Percentiles rank a stretch among this genome's conserved stretches.
phyloP scores from a whole-genome alignment of 2,329 filamentous ascomycete genomes.

The Phoma sp. region DNA sequence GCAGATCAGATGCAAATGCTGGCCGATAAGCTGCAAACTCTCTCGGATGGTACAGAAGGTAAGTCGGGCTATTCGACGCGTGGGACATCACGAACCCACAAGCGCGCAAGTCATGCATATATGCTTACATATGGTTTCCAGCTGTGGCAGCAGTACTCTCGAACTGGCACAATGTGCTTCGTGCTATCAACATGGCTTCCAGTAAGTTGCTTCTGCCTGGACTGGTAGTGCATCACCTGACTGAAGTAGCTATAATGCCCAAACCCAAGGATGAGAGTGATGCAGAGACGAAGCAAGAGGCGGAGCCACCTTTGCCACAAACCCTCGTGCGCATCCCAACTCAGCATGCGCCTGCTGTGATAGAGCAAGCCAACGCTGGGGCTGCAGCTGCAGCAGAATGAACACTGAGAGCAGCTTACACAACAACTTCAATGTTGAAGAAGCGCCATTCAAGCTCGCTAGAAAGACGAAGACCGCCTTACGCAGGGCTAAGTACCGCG shows the following conservation, averaged over 20 bases:
- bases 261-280: slow-evolving; percentile 62
- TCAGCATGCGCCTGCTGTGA: slow-evolving; percentile 63
- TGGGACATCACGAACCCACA: background rate
- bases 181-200: slow-evolving; percentile 86
- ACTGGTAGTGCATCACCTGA: slow-evolving; percentile 20
- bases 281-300: slow-evolving; percentile 49
- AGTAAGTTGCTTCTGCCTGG: slow-evolving; percentile 61
- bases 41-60: slow-evolving; percentile 86
- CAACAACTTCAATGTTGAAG: background rate
- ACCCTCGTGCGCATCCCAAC: slow-evolving; percentile 86
- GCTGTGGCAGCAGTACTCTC: slow-evolving; percentile 83
- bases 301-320: slow-evolving; percentile 70
- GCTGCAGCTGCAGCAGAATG: slow-evolving; percentile 25
- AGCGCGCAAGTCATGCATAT: background rate
- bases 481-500: background rate
- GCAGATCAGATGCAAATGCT: slow-evolving; percentile 84
- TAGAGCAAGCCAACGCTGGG: slow-evolving; percentile 44
- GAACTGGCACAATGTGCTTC: slow-evolving; percentile 87
- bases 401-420: background rate
- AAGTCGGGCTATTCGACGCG: background rate
- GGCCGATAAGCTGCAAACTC: slow-evolving; percentile 77
- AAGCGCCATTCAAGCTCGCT: background rate
- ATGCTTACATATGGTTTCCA: slow-evolving; percentile 43
- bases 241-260: slow-evolving; percentile 69
- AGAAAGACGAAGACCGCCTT: background rate